These are phyloP conservation scores for Boeremia exigua DNA, from an alignment of 2,329 filamentous ascomycete species.

Conservation along the genomic window DNA sequence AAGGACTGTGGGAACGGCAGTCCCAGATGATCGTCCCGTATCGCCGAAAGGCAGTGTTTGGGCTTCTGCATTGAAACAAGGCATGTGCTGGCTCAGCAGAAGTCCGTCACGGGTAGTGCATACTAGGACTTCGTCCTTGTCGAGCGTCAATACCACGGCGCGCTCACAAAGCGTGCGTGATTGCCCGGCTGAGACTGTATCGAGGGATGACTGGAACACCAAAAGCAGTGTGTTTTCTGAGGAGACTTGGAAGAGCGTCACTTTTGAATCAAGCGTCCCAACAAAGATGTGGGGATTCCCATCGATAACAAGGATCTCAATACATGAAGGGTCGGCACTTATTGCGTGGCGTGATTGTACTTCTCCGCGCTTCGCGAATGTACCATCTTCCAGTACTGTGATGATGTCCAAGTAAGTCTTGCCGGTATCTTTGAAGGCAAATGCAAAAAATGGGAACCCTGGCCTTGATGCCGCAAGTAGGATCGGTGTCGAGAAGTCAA, in stretches of 20 bases:
- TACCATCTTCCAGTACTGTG: constrained; percentile 23
- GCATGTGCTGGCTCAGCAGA: constrained; percentile 25
- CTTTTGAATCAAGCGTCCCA: constrained; percentile 34
- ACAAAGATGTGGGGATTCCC: constrained; percentile 33
- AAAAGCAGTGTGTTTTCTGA: constrained; percentile 6
- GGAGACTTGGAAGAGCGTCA: constrained; percentile 32
- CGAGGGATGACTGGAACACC: constrained; percentile 20
- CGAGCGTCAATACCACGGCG: constrained; percentile 28
- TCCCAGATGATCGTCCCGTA: too few relatives aligned
- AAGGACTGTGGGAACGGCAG: not conserved
- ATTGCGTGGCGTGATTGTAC: constrained; percentile 22
- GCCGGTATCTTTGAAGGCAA: constrained; percentile 27
- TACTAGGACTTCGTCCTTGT: constrained; percentile 26
- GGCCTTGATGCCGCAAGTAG: constrained; percentile 30
- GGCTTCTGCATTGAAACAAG: not conserved
- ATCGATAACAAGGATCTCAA: constrained; percentile 37
- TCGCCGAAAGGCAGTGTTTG: not conserved
- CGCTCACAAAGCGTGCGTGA: constrained; percentile 39
- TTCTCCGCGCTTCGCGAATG: constrained; percentile 16
- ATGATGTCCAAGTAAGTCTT: constrained; percentile 32
- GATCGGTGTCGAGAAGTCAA: constrained; percentile 25
- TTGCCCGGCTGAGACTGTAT: not conserved
- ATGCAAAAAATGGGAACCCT: constrained; percentile 24
- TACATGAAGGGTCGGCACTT: constrained; percentile 40
- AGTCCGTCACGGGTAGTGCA: constrained; percentile 48